phyloP scores from a whole-genome alignment of 2,329 filamentous ascomycete genomes.

The Aspergillus vadensis region DNA sequence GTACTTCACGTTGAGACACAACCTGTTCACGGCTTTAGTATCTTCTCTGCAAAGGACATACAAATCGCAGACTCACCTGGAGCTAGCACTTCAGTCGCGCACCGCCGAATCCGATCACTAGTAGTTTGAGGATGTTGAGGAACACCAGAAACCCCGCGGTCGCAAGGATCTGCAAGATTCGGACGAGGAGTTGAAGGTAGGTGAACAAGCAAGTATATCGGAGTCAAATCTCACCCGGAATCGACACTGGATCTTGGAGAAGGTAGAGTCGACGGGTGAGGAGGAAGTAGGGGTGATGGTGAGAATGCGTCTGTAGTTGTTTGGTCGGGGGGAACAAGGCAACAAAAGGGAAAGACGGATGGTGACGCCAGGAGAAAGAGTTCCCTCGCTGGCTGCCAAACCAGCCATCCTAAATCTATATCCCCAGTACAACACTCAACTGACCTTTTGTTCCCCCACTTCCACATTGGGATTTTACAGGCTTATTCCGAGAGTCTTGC shows the following conservation, averaged over 20 bases:
- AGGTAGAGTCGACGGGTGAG: neutral
- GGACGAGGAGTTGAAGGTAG: neutral
- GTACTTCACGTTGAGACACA: neutral
- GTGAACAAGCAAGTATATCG: neutral
- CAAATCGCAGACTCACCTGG: slow-evolving; percentile 15
- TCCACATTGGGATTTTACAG: neutral
- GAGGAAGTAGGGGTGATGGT: neutral
- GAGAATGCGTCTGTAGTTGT: neutral
- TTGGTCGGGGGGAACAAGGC: neutral
- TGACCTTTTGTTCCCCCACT: neutral
- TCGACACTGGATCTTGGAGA: neutral
- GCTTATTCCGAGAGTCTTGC: neutral
- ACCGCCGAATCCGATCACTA: neutral
- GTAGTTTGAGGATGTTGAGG: slow-evolving; percentile 1
- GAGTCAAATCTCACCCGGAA: neutral
- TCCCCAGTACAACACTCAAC: neutral
- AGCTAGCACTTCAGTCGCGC: neutral
- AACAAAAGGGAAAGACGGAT: neutral
- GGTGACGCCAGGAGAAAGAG: neutral
- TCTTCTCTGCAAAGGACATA: neutral
- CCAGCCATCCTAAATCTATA: neutral
- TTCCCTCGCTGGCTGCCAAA: neutral
- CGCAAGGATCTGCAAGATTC: slow-evolving; percentile 9
- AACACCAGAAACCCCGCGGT: slow-evolving; percentile 16
- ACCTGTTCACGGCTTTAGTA: neutral